Base-by-base conservation (phyloP, 176 grass and related monocot genomes). In the Ensete glaucum region DNA sequence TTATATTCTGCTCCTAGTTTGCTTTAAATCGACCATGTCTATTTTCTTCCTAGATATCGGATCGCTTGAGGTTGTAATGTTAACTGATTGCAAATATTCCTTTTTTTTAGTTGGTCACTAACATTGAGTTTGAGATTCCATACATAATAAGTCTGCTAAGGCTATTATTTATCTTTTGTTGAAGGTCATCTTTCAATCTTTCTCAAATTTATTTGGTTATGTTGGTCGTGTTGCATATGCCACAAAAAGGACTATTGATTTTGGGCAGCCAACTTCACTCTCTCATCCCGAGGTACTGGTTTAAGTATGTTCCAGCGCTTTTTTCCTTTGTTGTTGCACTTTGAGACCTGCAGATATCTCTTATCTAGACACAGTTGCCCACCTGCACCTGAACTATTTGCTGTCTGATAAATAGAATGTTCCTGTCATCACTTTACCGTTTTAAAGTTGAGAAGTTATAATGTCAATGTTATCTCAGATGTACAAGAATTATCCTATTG, bases 231-330 rank as follows among this genome's bases (percentile, higher is more conserved):
- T 55, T 72, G 25, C 84, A 67, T 90, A 90, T 75, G 53, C 29
- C 22, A 69, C 89, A 49, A 62, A 79, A 63, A 67, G 80, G 48
- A 56, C 73, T 78, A 43, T 81, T 0, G 81, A 94, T 82, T 82
- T 94, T 52, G 95, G 88, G 68, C 90, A 99, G 73, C 95, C 90
- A 64, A 91, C 86, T n/a, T 72, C 84, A 19, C 74, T 52, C 51
- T 89, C 88, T 73, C 95, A 98, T 73, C 90, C 88, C 60, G 52
- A 98, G 89, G 93, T 96, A 90, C 26, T 72, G 12, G 52, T 66
- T 20, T 62, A 52, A 79, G 52, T 22, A 56, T 78, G 22, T n/a
- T 9, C 54, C 43, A 17, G 53, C 17, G 10, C 54, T 53, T n/a
- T 15, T 14, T 73, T 59, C 23, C 70, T 57, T 9, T 25, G 72